Conservation (phyloP, 306 rosid genomes). For the Cucurbita ficifolia region DNA sequence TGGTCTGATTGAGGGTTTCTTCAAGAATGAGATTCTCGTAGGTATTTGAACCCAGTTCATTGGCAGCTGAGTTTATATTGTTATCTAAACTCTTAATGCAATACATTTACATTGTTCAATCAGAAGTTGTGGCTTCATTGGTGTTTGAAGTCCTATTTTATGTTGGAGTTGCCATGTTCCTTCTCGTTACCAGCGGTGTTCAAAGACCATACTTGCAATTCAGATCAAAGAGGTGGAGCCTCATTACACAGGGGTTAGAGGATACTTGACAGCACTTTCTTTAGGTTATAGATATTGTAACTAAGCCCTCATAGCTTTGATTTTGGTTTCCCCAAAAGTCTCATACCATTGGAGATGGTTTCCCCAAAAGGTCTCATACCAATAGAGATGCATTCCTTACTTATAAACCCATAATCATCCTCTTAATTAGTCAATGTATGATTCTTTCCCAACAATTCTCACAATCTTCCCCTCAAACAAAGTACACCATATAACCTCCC, state of each 20-base stretch:
- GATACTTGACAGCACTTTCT: constrained; percentile 53
- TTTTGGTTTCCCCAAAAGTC: no score
- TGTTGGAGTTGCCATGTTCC: constrained; percentile 48
- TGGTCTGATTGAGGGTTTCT: constrained; percentile 28
- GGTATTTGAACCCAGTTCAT: constrained; percentile 35
- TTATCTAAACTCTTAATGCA: neutral
- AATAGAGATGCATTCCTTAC: no score
- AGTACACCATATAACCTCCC: no score
- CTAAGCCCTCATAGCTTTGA: no score
- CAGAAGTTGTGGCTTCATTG: constrained; percentile 52
- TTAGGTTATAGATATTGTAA: no score
- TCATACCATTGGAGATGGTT: no score
- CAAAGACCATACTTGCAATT: constrained; percentile 78
- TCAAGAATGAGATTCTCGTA: constrained; percentile 38
- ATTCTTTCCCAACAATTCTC: no score
- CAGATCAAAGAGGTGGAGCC: constrained; percentile 91
- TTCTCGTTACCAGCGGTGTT: constrained; percentile 54
- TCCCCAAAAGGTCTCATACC: no score
- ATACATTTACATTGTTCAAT: neutral
- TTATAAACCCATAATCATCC: no score
- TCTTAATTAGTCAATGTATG: no score
- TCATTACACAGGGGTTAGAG: constrained; percentile 83
- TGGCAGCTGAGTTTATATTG: neutral
- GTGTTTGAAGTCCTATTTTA: constrained; percentile 49
- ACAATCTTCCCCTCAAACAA: no score